phyloP scores from a whole-genome alignment of 192 early-diverging fungal genomes.

The Phlyctochytrium bullatum region DNA sequence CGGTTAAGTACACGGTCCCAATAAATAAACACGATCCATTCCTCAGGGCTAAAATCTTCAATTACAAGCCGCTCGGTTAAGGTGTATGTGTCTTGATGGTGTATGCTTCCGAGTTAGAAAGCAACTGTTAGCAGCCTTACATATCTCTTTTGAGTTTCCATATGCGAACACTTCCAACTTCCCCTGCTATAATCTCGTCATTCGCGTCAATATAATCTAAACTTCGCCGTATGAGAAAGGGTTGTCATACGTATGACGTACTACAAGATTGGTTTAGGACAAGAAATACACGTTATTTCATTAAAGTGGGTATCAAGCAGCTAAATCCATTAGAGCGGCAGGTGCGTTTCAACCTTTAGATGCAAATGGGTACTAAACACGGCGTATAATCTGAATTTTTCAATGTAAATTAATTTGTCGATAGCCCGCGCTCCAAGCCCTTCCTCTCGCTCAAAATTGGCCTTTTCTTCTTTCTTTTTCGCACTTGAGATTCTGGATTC shows the following conservation, averaged over 20 bases:
- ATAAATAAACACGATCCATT: slow-evolving; percentile 35
- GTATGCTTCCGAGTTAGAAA: neutral
- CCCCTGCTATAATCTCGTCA: slow-evolving; percentile 8
- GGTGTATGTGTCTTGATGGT: slow-evolving; percentile 26
- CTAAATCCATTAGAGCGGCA: slow-evolving; percentile 6
- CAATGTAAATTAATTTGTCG: slow-evolving; percentile 35
- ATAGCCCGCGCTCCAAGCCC: slow-evolving; percentile 28
- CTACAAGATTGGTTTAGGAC: slow-evolving; percentile 38
- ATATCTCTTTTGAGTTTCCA: slow-evolving; percentile 25
- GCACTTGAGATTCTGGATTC: neutral
- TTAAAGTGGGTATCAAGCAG: slow-evolving; percentile 43
- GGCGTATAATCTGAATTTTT: slow-evolving; percentile 35
- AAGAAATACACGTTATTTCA: slow-evolving; percentile 27
- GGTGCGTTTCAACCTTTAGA: slow-evolving; percentile 27
- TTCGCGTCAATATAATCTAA: slow-evolving; percentile 25
- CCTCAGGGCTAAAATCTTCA: slow-evolving; percentile 24
- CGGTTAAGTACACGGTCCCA: slow-evolving; percentile 25
- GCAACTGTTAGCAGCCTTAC: neutral
- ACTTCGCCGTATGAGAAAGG: neutral
- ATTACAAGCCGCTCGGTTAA: slow-evolving; percentile 12
- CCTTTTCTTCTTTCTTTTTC: neutral
- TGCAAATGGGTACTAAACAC: slow-evolving; percentile 44
- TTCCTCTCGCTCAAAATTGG: neutral
- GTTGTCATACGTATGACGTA: slow-evolving; percentile 10
- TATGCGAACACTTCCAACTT: slow-evolving; percentile 16